Evolutionary conservation across 202 grass and related monocot genomes (phyloP), one percentile per base, ranked within the genome.

Genomic region (Cymbopogon flexuosus): DNA sequence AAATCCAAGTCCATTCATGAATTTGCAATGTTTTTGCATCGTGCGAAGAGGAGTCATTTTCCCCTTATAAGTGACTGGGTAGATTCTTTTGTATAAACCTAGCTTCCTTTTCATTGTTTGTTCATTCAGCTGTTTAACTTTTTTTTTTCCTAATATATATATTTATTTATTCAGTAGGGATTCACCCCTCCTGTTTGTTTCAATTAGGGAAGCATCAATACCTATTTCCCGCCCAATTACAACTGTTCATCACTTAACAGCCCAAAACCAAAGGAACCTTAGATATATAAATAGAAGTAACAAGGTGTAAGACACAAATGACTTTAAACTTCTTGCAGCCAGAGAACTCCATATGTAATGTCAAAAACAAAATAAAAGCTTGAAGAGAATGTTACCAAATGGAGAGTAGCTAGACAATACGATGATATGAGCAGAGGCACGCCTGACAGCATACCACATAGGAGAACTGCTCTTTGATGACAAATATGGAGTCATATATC

Each of bases 351-450:
- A 70, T n/a, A 13, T 77, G 22, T 9, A 85, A 71, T 14, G 43
- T n/a, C n/a, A 82, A 3, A 57, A 80, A 59, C 27, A 78, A 21
- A 65, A 82, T 3, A 68, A 81, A 76, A 70, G 84, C 22, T 66
- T 18, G 59, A 75, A 23, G 68, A 86, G 16, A 27, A 84, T 13
- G 52, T 89, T 93, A 97, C 95, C 95, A 35, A 94, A 97, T 82
- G 95, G 88, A 82, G 95, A 97, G 87, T 97, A 97, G 84, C 95
- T 94, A 61, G 95, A 97, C 22, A 97, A 80, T 73, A 97, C 86
- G 19, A 97, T 94, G 70, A 94, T 86, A 80, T 97, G 92, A 62
- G 92, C 95, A 85, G 95, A 97, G 84, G 92, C 95, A 40, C 92
- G 90, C 78, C 92, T 92, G 72, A 97, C 82, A 73, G 95, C 91